phyloP scores from a whole-genome alignment of 257 asterid genomes.

The Henckelia pumila region DNA sequence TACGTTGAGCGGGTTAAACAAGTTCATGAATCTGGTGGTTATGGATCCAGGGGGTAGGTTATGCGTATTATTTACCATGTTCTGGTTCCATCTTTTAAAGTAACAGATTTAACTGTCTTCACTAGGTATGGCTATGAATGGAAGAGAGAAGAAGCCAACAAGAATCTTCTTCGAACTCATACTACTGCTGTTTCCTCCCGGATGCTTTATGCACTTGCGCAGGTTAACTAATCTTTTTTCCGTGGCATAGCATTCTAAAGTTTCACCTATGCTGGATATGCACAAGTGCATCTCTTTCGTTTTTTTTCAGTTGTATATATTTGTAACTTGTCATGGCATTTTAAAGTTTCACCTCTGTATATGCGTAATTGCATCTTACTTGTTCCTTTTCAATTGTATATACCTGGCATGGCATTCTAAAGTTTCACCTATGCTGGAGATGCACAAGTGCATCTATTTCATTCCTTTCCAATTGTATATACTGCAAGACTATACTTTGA shows the following conservation, averaged over 20 bases:
- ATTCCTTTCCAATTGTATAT: background rate
- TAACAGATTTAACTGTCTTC: constrained; percentile 3
- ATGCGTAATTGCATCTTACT: background rate
- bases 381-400: background rate
- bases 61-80: constrained; percentile 12
- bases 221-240: constrained; percentile 44
- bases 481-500: background rate
- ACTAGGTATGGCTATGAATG: constrained; percentile 84
- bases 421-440: background rate
- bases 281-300: background rate
- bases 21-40: constrained; percentile 91
- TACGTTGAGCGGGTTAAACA: constrained; percentile 81
- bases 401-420: constrained; percentile 5
- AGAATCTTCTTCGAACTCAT: constrained; percentile 95
- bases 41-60: constrained; percentile 90
- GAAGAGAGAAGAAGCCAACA: constrained; percentile 96
- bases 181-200: constrained; percentile 98
- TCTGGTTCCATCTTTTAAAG: constrained; percentile 16
- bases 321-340: constrained; percentile 6
- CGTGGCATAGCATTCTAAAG: constrained; percentile 1
- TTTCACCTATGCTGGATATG: background rate
- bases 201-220: constrained; percentile 86
- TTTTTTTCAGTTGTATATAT: background rate
- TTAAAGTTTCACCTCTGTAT: background rate
- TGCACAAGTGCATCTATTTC: background rate